Conservation (phyloP, 2,329 filamentous ascomycete genomes). For the Aciculosporium take region DNA sequence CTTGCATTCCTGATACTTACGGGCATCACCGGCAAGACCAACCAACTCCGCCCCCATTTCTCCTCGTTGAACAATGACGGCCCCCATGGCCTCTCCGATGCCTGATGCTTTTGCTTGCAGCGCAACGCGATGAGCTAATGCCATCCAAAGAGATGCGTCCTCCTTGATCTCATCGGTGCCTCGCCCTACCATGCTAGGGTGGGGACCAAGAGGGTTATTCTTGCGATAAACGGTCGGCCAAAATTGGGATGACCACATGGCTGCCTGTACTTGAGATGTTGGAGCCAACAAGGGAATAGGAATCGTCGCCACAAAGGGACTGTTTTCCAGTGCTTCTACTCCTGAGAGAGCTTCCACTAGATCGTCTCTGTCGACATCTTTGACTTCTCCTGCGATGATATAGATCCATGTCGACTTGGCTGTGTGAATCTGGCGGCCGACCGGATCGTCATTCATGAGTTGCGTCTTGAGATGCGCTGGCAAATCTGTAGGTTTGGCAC, state of each 20-base stretch:
- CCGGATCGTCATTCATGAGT: conserved; percentile 43
- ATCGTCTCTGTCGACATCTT: conserved; percentile 37
- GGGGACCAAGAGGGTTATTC: conserved; percentile 74
- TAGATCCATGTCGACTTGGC: conserved; percentile 47
- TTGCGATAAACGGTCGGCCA: conserved; percentile 81
- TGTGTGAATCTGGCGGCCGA: conserved; percentile 42
- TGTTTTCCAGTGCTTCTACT: conserved; percentile 36
- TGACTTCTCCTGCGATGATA: conserved; percentile 38
- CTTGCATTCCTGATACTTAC: conserved; percentile 44
- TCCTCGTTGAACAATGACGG: conserved; percentile 57
- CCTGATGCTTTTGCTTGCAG: conserved; percentile 40
- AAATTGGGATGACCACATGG: conserved; percentile 58
- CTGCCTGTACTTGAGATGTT: conserved; percentile 61
- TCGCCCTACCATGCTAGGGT: conserved; percentile 58
- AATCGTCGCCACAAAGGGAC: conserved; percentile 46
- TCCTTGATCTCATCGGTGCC: conserved; percentile 54
- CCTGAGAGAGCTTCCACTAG: conserved; percentile 32
- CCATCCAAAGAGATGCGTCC: conserved; percentile 53
- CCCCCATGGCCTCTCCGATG: conserved; percentile 56
- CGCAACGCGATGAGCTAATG: conserved; percentile 50
- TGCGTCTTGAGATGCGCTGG: conserved; percentile 49
- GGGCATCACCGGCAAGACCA: conserved; percentile 62
- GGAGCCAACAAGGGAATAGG: conserved; percentile 60
- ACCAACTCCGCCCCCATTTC: conserved; percentile 42
- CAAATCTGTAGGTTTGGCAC: conserved; percentile 56